These are phyloP conservation scores for Neurospora hispaniola DNA, from an alignment of 495 filamentous ascomycete genomes.

Conservation along the genomic window DNA sequence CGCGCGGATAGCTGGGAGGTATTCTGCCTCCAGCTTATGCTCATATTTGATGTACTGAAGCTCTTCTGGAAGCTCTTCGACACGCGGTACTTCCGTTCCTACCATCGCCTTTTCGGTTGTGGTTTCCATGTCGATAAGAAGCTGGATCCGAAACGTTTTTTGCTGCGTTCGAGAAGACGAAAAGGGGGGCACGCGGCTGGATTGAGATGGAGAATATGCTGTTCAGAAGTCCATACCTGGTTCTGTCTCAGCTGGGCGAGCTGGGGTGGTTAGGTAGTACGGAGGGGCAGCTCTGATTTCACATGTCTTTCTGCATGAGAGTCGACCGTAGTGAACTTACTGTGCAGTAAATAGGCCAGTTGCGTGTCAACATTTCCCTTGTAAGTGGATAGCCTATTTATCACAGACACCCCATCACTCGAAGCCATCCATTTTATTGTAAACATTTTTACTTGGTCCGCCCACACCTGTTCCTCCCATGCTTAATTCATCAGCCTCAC, in stretches of 20 bases:
- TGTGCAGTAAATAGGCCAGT: not conserved
- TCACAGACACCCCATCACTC: not conserved
- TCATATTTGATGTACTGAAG: conserved; percentile 82
- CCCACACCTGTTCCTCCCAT: not conserved
- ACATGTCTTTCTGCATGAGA: not conserved
- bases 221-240: not conserved
- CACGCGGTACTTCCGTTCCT: not conserved
- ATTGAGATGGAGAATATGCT: not conserved
- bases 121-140: conserved; percentile 8
- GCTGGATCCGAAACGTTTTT: not conserved
- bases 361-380: not conserved
- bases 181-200: not conserved
- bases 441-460: not conserved
- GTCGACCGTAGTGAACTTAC: not conserved
- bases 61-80: conserved; percentile 33
- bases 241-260: not conserved
- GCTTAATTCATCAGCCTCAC: not conserved
- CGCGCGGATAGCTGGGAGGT: conserved; percentile 78
- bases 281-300: not conserved
- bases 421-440: not conserved
- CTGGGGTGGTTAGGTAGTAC: not conserved
- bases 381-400: not conserved
- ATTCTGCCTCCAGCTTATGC: conserved; percentile 61
- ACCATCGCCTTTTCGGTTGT: not conserved
- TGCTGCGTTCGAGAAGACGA: not conserved